Percentiles rank a stretch among this genome's conserved stretches.
These are phyloP conservation scores for Chlorociboria aeruginascens DNA, from an alignment of 495 filamentous ascomycete species.

Conservation along the genomic window DNA sequence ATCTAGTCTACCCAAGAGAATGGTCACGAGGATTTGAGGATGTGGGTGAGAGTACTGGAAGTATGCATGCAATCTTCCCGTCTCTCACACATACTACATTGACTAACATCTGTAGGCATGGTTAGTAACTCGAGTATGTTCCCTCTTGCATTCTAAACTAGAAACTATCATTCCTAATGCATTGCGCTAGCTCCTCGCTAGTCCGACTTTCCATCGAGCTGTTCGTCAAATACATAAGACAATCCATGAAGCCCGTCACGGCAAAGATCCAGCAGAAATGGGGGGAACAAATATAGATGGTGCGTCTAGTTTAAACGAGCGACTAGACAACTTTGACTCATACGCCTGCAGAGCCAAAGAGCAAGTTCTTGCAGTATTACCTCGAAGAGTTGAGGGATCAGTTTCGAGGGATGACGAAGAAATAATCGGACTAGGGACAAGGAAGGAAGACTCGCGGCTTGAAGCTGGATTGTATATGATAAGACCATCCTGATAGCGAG, in stretches of 20 bases:
- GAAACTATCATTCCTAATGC: background rate
- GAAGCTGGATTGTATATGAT: no score
- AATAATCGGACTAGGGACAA: conserved; percentile 6
- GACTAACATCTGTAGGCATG: conserved; percentile 17
- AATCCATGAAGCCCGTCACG: conserved; percentile 38
- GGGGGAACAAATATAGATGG: conserved; percentile 44
- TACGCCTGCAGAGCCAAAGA: conserved; percentile 9
- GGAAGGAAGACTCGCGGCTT: background rate
- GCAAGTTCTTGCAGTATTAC: conserved; percentile 42
- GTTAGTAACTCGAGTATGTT: conserved; percentile 18
- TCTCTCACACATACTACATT: conserved; percentile 4
- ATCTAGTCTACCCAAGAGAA: background rate
- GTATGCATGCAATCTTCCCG: conserved; percentile 23
- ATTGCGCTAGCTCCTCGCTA: conserved; percentile 39
- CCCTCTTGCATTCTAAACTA: background rate
- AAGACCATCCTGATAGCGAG: no score
- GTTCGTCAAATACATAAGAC: conserved; percentile 44
- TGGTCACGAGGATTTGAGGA: conserved; percentile 1
- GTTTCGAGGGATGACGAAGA: conserved; percentile 23
- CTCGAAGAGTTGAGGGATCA: conserved; percentile 49
- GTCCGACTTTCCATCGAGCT: conserved; percentile 45
- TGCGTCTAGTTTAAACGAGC: conserved; percentile 18
- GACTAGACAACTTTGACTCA: background rate
- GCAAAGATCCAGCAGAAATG: conserved; percentile 44
- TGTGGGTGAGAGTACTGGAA: conserved; percentile 36